phyloP scores from a whole-genome alignment of 768 basidiomycete species.

The Rubroboletus pulcherrimus region DNA sequence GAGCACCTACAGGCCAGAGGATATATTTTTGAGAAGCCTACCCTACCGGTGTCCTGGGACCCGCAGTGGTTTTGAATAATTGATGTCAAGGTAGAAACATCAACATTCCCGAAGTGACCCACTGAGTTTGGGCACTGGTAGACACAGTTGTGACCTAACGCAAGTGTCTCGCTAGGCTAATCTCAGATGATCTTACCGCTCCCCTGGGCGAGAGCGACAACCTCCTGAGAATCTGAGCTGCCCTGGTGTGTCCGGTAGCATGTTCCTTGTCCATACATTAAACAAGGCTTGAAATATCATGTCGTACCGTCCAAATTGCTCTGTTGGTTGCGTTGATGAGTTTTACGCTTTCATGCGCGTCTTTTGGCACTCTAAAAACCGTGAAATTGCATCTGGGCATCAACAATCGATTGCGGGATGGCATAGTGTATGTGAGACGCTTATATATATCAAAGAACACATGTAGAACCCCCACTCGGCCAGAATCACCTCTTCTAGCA shows the following conservation, averaged over 20 bases:
- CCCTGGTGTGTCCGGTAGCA: background rate
- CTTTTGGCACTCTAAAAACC: background rate
- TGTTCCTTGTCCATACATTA: background rate
- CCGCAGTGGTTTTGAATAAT: background rate
- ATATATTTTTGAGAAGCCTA: background rate
- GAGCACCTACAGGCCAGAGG: background rate
- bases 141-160: too few relatives aligned
- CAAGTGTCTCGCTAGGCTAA: background rate
- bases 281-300: background rate
- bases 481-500: slow-evolving; percentile 35
- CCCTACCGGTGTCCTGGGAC: background rate
- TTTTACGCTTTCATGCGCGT: background rate
- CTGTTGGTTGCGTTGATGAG: background rate
- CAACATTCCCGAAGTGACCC: background rate
- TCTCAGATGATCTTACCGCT: too few relatives aligned
- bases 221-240: background rate
- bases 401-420: background rate
- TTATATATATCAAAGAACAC: background rate
- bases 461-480: slow-evolving; percentile 36
- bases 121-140: too few relatives aligned
- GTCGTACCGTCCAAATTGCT: background rate
- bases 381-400: background rate
- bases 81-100: background rate
- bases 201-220: background rate
- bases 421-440: background rate